Evolutionary conservation across 768 basidiomycete species (phyloP), one percentile per base, ranked within the genome.

Genomic region (Mycena rosella): DNA sequence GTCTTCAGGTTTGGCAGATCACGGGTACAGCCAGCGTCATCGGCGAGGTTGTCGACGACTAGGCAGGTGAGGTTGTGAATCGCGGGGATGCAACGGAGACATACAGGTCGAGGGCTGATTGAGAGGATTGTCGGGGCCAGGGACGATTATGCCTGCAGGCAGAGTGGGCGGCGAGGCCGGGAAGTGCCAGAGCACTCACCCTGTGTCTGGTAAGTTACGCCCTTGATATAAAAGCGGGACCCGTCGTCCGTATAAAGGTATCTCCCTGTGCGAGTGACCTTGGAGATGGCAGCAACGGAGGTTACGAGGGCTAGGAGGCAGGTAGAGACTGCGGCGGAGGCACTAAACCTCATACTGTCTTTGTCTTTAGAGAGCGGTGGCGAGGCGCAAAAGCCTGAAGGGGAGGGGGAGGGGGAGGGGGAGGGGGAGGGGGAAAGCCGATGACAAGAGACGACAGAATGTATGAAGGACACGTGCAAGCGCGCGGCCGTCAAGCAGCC

Each of bases 151-250:
- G 14, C 53, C 61, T 58, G 40, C 32, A 11, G 32, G 32, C 11
- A 34, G 32, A 34, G 32, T 34, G 32, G 11, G 32, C 32, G 32
- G 32, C 32, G 32, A 34, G 5, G 11, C 11, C 5, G 32, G 11
- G 32, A 6, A 11, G 32, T 34, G 11, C 5, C 5, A 34, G 11
- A 34, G 11, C 32, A 34, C 67, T 60, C 63, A 88, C 96, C 95
- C 80, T 95, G 93, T 67, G 87, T 84, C 76, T 95, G 94, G 78
- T 96, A 96, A 15, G 92, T 92, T 60, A 95, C 80, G 61, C 94
- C 94, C 78, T 94, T 95, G 81, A 98, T 92, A 79, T 90, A 96
- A 80, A 96, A 98, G 62, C 96, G 82, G 51, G 77, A 89, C 5
- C 94, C 94, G 53, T 88, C 86, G 6, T 86, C 85, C 44, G 86